Evolutionary conservation across 2,329 filamentous ascomycete genomes (phyloP).

Genomic region (Aspergillus candidus): DNA sequence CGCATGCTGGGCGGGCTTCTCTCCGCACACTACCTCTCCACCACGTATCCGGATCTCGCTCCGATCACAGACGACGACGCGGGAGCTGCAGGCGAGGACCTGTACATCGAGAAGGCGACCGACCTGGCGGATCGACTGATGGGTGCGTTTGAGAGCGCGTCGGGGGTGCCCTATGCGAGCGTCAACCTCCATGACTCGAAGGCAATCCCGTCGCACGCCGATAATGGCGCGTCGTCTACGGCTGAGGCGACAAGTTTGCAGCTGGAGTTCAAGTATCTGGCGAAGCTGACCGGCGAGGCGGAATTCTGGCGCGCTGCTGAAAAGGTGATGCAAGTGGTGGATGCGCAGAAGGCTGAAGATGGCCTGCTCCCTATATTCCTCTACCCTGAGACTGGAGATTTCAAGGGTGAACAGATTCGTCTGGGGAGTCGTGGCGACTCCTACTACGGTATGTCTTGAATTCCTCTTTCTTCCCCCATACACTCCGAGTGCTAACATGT

Average conservation of each 20-base stretch:
- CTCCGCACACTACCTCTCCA: conserved; percentile 92
- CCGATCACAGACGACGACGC: conserved; percentile 65
- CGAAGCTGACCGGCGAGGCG: conserved; percentile 87
- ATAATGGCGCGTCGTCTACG: conserved; percentile 84
- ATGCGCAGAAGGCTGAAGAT: conserved; percentile 70
- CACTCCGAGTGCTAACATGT: conserved; percentile 5
- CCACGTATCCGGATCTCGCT: conserved; percentile 70
- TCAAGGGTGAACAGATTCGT: conserved; percentile 78
- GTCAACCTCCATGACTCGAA: conserved; percentile 74
- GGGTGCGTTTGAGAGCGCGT: conserved; percentile 78
- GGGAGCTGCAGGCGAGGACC: conserved; percentile 71
- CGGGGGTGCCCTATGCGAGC: conserved; percentile 84
- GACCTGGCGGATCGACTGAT: conserved; percentile 84
- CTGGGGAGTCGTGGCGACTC: conserved; percentile 92
- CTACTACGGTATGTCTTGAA: conserved; percentile 61
- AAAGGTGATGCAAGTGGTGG: conserved; percentile 84
- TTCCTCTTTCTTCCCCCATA: background rate
- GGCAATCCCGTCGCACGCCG: conserved; percentile 74
- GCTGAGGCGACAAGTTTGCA: conserved; percentile 89
- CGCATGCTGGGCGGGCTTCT: conserved; percentile 92
- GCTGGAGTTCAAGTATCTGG: conserved; percentile 94
- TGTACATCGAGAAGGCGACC: conserved; percentile 93
- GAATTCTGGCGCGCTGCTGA: conserved; percentile 90
- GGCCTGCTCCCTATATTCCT: conserved; percentile 91
- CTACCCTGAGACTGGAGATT: conserved; percentile 69